Base-by-base conservation (phyloP, 805 yeast species). In the Ogataea sp. region DNA sequence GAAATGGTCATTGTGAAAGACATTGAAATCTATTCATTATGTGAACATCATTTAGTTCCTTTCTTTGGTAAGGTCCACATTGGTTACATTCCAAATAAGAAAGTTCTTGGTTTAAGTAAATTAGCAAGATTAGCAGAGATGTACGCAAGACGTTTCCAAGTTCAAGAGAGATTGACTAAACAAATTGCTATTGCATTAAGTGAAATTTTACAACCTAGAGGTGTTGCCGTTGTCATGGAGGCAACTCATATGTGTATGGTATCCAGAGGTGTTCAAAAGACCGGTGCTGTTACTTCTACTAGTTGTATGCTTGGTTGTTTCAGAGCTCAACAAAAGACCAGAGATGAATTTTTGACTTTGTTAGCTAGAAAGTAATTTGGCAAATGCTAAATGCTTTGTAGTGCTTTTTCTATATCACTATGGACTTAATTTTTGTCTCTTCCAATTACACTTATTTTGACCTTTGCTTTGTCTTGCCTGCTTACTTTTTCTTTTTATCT, bases 171-270 rank as follows among this genome's bases (percentile, higher is more conserved):
- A 48, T 71, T 93, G 45, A 93, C 98, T 11, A 93, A 93, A 61
- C 98, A 93, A 61, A 89, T 93, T 39, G 97, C 98, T 25, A 85
- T 88, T 83, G 97, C 97, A 1, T 64, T 93, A 40, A 78, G 82
- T 58, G 97, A 88, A 55, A 85, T 89, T 43, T 70, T 93, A 53
- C 81, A 83, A 54, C 98, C 98, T 15, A 75, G 89, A 53, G 98
- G 98, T 45, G 98, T 93, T 8, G 98, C 97, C 1, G 98, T 93
- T 31, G 97, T 93, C 21, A 88, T 93, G 53, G 98, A 93, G 63
- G 97, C 97, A 16, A 77, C 90, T 2, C 98, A 93, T 59, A 93
- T 93, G 98, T 93, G 98, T 62, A 93, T 93, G 98, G 97, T 90
- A 21, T 86, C 95, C 59, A 76, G 98, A 57, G 98, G 98, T 41